A percentile compares a stretch with the other conserved stretches of the same genome.
phyloP scores from a whole-genome alignment of 805 yeast genomes.

The Kazachstania africana region DNA sequence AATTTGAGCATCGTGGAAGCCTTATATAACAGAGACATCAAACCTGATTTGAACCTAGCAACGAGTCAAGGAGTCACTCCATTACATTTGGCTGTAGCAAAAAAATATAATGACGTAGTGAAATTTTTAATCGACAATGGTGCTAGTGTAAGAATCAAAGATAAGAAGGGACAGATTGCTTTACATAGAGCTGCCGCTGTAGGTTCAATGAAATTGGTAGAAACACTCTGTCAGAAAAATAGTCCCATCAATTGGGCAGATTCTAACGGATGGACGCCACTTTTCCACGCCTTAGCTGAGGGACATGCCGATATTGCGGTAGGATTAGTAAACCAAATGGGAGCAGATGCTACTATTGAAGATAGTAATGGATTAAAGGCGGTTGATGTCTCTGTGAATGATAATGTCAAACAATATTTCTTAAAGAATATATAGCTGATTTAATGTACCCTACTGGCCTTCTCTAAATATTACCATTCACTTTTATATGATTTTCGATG shows the following conservation, averaged over 20 bases:
- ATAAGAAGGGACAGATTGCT: slow-evolving; percentile 52
- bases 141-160: slow-evolving; percentile 56
- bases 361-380: slow-evolving; percentile 46
- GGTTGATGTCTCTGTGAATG: slow-evolving; percentile 42
- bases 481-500: no score
- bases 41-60: slow-evolving; percentile 47
- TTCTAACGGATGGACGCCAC: slow-evolving; percentile 65
- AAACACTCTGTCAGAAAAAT: slow-evolving; percentile 38
- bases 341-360: slow-evolving; percentile 46
- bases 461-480: no score
- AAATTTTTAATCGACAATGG: slow-evolving; percentile 42
- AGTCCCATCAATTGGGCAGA: slow-evolving; percentile 64
- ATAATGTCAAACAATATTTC: slow-evolving; percentile 35
- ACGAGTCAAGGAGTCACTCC: slow-evolving; percentile 66
- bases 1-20: slow-evolving; percentile 38
- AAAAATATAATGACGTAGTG: slow-evolving; percentile 45
- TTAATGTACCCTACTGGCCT: no score
- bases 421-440: slow-evolving; percentile 10
- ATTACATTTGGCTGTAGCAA: slow-evolving; percentile 67
- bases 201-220: slow-evolving; percentile 51
- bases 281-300: slow-evolving; percentile 86
- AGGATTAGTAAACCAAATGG: slow-evolving; percentile 40
- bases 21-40: slow-evolving; percentile 38
- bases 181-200: slow-evolving; percentile 75
- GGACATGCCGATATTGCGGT: slow-evolving; percentile 74